Percentiles rank a stretch among this genome's conserved stretches.
Evolutionary conservation across 192 early-diverging fungal species (phyloP).

Genomic region (Coemansia sp.): DNA sequence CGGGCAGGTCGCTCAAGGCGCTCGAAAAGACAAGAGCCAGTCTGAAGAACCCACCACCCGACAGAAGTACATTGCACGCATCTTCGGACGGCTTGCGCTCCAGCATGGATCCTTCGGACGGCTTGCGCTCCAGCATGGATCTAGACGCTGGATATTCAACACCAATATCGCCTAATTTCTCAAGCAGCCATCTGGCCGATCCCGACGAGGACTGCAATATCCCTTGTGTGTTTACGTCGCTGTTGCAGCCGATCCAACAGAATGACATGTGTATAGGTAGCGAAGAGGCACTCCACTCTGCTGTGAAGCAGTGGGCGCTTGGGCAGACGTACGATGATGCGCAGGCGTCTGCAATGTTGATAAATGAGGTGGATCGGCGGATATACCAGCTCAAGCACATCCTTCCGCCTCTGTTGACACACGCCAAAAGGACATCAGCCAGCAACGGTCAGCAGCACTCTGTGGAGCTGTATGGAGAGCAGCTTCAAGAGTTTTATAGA

Average conservation of each 20-base stretch:
- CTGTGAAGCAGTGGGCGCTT: conserved; percentile 36
- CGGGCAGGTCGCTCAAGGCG: conserved; percentile 24
- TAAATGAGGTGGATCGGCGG: conserved; percentile 10
- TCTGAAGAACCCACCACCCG: background rate
- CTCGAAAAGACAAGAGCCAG: conserved; percentile 27
- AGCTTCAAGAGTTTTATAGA: conserved; percentile 31
- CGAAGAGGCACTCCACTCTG: conserved; percentile 15
- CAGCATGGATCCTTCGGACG: conserved; percentile 29
- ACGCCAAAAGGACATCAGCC: background rate
- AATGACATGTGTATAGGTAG: background rate
- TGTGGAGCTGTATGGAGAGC: conserved; percentile 16
- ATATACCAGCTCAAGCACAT: conserved; percentile 29
- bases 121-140: conserved; percentile 29
- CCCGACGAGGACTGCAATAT: background rate
- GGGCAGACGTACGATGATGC: conserved; percentile 16
- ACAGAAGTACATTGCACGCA: background rate
- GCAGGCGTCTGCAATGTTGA: conserved; percentile 19
- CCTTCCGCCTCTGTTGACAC: conserved; percentile 18
- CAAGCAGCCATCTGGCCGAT: background rate
- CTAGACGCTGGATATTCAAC: conserved; percentile 24
- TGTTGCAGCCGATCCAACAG: conserved; percentile 15
- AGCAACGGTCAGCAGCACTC: conserved; percentile 5
- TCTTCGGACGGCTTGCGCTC: conserved; percentile 1
- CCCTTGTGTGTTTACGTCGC: conserved; percentile 11
- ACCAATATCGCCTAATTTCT: background rate